These are phyloP conservation scores for Tothia fuscella DNA, from an alignment of 2,329 filamentous ascomycete species.

Conservation along the genomic window DNA sequence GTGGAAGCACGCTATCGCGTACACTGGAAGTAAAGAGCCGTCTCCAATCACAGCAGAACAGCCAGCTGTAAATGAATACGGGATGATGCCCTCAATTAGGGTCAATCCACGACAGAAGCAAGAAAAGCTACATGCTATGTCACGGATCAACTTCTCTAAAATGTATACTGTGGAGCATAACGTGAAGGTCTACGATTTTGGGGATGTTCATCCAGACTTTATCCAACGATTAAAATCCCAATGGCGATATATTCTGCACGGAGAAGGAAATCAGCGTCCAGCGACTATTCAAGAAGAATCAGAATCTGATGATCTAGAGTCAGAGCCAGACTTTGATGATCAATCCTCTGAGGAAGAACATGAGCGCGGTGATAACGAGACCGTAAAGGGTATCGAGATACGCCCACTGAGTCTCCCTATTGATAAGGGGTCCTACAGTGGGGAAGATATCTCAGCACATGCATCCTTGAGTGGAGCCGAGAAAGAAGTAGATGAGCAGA, in stretches of 20 bases:
- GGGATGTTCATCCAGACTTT: slow-evolving; percentile 12
- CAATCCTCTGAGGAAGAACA: too few species aligned
- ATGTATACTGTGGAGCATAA: slow-evolving; percentile 21
- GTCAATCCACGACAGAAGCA: slow-evolving; percentile 11
- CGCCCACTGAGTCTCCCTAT: too few species aligned
- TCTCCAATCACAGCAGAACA: not conserved
- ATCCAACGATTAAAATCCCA: slow-evolving; percentile 10
- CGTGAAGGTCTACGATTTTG: slow-evolving; percentile 20
- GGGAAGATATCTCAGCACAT: too few species aligned
- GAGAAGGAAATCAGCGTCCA: too few species aligned
- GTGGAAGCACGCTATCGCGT: slow-evolving; percentile 16
- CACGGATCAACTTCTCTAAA: slow-evolving; percentile 18
- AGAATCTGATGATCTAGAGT: too few species aligned
- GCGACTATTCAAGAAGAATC: too few species aligned
- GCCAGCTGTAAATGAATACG: not conserved
- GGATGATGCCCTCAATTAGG: slow-evolving; percentile 12
- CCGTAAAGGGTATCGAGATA: too few species aligned
- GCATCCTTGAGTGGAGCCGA: too few species aligned
- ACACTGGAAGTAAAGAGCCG: not conserved
- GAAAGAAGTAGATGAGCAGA: too few species aligned
- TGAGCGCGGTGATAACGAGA: too few species aligned
- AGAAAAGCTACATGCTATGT: slow-evolving; percentile 16
- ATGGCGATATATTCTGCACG: slow-evolving; percentile 12
- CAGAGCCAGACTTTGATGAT: too few species aligned
- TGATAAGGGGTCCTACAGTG: too few species aligned